Base-by-base conservation (phyloP, 257 asterid genomes). In the Salvia splendens region DNA sequence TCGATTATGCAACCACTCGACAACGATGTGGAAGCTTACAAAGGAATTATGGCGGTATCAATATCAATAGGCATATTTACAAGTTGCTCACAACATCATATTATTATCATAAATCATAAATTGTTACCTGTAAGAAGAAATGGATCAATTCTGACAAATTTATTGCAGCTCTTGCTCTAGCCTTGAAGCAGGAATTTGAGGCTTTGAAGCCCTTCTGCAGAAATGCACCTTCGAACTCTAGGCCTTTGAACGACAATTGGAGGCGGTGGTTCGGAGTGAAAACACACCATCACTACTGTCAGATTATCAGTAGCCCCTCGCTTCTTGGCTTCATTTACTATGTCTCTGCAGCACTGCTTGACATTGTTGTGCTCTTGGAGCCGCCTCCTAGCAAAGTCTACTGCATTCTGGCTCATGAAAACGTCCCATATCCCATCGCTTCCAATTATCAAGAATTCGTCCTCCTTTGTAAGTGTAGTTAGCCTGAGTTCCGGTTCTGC, bases 361-460 rank as follows among this genome's bases (percentile, higher is more conserved):
- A 87, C 92, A 65, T 87, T 84, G 38, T 92, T 92, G 80, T 87
- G 95, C 57, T 85, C 92, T 68, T 89, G 95, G 56, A 92, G 87
- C 62, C 83, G 73, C 74, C 95, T 85, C 77, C 98, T 72, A 0
- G 87, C 86, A 20, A 89, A 89, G 58, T 89, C 96, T 9, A 92
- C 91, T 0, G 98, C 98, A 12, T 89, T 87, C 73, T 92, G 96
- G 90, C 86, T 89, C 70, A 82, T 67, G 69, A 92, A 92, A 10
- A 80, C 87, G 2, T 92, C 98, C 98, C 98, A 89, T 69, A 92
- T 56, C 14, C 98, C 98, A 58, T 92, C 95, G 36, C 98, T 87
- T 4, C 86, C 91, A 1, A 92, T 87, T 57, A 92, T 84, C 88
- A 92, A 75, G 92, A 87, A 89, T 49, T 92, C 98, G 1, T 92